Conservation (phyloP, 139 green algal species). For the Chlorokybus atmophyticus region DNA sequence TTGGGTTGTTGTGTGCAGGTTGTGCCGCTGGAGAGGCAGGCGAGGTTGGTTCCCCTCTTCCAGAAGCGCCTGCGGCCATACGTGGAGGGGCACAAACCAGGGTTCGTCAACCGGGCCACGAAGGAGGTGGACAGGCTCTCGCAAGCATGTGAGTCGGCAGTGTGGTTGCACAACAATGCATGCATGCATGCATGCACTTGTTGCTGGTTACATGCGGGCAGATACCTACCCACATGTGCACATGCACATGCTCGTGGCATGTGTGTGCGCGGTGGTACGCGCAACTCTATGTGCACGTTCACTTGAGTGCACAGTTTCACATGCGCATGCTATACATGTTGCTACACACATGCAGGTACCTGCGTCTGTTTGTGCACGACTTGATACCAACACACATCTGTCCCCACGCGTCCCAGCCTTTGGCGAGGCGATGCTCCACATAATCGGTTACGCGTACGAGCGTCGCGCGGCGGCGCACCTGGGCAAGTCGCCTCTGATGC, state of each 20-base stretch:
- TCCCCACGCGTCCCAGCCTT: constrained; percentile 34
- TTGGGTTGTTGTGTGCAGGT: constrained; percentile 8
- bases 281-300: no score
- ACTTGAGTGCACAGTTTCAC: no score
- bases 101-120: constrained; percentile 7
- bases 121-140: constrained; percentile 11
- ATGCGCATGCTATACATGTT: no score
- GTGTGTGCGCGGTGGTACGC: no score
- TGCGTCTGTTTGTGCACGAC: no score
- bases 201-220: no score
- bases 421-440: constrained; percentile 63
- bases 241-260: no score
- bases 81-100: constrained; percentile 6
- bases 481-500: constrained; percentile 34
- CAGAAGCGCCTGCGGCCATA: constrained; percentile 11
- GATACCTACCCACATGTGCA: no score
- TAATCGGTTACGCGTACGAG: constrained; percentile 68
- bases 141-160: constrained; percentile 11
- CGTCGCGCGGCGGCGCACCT: constrained; percentile 53
- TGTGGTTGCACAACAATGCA: no score
- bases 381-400: no score
- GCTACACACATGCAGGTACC: no score
- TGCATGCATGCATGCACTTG: no score
- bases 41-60: constrained; percentile 8
- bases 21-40: constrained; percentile 6